These are phyloP conservation scores for Rhizopus stolonifer DNA, from an alignment of 371 early-diverging fungal genomes.

Conservation along the genomic window DNA sequence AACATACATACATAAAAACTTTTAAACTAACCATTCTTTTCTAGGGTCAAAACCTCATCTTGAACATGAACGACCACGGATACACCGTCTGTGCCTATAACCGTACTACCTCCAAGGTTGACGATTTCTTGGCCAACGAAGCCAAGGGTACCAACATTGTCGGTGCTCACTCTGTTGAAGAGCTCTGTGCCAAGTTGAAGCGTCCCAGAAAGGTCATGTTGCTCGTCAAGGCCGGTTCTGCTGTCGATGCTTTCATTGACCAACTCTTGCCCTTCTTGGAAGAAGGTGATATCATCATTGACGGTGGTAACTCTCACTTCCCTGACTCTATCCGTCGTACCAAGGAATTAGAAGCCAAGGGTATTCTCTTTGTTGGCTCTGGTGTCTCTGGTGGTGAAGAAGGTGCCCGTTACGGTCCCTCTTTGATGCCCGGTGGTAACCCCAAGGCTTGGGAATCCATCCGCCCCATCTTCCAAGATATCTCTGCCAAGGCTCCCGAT, in stretches of 20 bases:
- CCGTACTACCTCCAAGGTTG: constrained; percentile 96
- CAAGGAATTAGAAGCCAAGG: constrained; percentile 84
- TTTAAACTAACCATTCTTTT: neutral
- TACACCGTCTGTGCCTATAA: constrained; percentile 94
- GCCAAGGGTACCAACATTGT: constrained; percentile 96
- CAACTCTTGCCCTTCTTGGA: constrained; percentile 85
- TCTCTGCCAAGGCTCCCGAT: constrained; percentile 88
- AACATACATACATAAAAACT: neutral
- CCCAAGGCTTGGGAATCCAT: constrained; percentile 90
- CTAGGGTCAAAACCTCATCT: constrained; percentile 97
- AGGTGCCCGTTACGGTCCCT: constrained; percentile 98
- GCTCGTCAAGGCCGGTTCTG: constrained; percentile 95
- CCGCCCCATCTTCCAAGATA: constrained; percentile 94
- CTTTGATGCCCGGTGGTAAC: constrained; percentile 98
- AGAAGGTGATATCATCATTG: constrained; percentile 96
- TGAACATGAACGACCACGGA: constrained; percentile 98
- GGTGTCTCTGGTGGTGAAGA: constrained; percentile 99
- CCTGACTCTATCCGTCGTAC: constrained; percentile 94
- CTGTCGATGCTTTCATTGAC: constrained; percentile 96
- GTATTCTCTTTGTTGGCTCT: constrained; percentile 93
- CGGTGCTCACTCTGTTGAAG: constrained; percentile 92
- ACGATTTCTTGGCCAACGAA: constrained; percentile 90
- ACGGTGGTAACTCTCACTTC: constrained; percentile 99
- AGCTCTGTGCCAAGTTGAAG: constrained; percentile 91
- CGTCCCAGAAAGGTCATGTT: constrained; percentile 95